phyloP scores from a whole-genome alignment of 768 basidiomycete genomes.

The Suillus ampliporus region DNA sequence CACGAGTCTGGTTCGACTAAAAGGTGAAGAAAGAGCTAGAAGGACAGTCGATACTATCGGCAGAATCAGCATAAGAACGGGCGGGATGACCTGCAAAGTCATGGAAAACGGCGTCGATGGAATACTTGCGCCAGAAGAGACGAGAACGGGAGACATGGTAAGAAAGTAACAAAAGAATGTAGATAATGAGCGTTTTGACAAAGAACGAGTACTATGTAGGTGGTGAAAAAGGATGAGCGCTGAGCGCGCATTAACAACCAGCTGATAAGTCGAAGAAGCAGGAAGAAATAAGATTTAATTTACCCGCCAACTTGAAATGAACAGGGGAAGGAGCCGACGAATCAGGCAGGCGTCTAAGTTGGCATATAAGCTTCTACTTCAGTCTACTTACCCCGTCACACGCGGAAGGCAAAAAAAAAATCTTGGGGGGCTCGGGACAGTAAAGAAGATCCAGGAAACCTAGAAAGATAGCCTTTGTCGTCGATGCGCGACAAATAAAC shows the following conservation, averaged over 20 bases:
- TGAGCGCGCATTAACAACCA: not conserved
- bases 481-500: not conserved
- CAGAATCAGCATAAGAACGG: conserved; percentile 33
- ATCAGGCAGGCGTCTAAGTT: conserved; percentile 1
- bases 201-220: not conserved
- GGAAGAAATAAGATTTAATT: conserved; percentile 10
- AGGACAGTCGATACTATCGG: conserved; percentile 26
- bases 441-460: not conserved
- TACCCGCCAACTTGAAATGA: conserved; percentile 1
- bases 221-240: not conserved
- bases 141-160: not conserved
- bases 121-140: not conserved
- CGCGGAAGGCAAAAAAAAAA: not conserved
- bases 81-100: conserved; percentile 16
- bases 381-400: not conserved
- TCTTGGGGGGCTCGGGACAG: not conserved
- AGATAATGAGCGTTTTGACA: conserved; percentile 3
- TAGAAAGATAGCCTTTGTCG: not conserved
- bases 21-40: conserved; percentile 15
- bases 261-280: not conserved
- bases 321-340: conserved; percentile 7
- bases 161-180: conserved; percentile 5
- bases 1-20: conserved; percentile 13
- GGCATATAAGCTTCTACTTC: not conserved
- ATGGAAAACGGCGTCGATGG: not conserved